Percentiles rank a stretch among this genome's conserved stretches.
Evolutionary conservation across 371 early-diverging fungal genomes (phyloP).

Genomic region (Syncephalastrum contaminatum): DNA sequence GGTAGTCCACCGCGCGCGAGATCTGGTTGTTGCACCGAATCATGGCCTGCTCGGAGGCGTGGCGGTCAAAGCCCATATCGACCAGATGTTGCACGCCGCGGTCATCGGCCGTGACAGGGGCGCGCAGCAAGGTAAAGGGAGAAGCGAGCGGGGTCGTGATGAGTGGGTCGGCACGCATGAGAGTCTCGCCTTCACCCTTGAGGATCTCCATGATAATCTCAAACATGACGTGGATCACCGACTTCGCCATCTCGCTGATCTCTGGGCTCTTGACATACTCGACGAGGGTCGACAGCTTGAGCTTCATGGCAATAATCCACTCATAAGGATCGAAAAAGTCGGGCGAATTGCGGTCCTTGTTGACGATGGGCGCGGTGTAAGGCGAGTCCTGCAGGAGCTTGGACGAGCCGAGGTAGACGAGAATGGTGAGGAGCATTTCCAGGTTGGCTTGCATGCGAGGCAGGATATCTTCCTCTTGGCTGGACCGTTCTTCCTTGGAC

Average conservation of each 20-base stretch:
- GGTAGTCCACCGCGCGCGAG: slow-evolving; percentile 85
- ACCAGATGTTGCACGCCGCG: slow-evolving; percentile 70
- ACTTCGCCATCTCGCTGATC: slow-evolving; percentile 44
- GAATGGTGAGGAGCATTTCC: slow-evolving; percentile 59
- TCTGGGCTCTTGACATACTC: slow-evolving; percentile 40
- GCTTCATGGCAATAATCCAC: slow-evolving; percentile 62
- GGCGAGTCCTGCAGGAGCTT: slow-evolving; percentile 73
- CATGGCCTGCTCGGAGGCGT: slow-evolving; percentile 80
- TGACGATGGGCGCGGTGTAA: slow-evolving; percentile 52
- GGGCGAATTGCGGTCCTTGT: slow-evolving; percentile 53
- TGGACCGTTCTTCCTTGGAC: slow-evolving; percentile 21
- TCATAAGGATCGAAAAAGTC: slow-evolving; percentile 72
- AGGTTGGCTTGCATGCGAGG: slow-evolving; percentile 41
- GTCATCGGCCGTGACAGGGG: slow-evolving; percentile 52
- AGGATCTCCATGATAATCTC: slow-evolving; percentile 65
- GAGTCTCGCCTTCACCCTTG: slow-evolving; percentile 69
- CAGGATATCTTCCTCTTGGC: slow-evolving; percentile 23
- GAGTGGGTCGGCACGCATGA: slow-evolving; percentile 23
- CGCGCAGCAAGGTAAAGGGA: slow-evolving; percentile 35
- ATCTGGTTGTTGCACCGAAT: slow-evolving; percentile 79
- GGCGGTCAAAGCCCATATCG: slow-evolving; percentile 91
- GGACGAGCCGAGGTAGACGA: slow-evolving; percentile 60
- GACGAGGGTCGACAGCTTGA: slow-evolving; percentile 51
- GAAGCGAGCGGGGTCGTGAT: slow-evolving; percentile 21
- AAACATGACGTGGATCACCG: slow-evolving; percentile 52